These are phyloP conservation scores for Linanthus parryae DNA, from an alignment of 148 eudicot species.

Conservation along the genomic window DNA sequence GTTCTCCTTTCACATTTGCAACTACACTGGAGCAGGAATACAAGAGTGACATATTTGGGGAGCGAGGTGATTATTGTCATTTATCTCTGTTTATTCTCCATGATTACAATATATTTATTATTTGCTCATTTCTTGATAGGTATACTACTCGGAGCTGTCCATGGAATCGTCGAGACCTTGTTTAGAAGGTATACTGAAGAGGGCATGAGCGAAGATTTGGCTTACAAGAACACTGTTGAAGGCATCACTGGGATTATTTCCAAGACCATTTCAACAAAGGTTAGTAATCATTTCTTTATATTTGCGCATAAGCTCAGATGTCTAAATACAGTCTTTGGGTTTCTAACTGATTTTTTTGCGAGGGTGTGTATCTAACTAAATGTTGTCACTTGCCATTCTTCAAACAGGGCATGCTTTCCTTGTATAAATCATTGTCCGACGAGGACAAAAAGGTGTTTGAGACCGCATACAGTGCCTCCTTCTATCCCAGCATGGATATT, in stretches of 20 bases:
- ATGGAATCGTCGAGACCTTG: conserved; percentile 88
- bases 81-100: not conserved
- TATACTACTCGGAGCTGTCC: conserved; percentile 96
- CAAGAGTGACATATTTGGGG: conserved; percentile 98
- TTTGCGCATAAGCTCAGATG: too few species aligned
- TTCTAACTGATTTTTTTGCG: too few species aligned
- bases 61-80: conserved; percentile 54
- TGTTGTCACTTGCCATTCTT: not conserved
- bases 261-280: conserved; percentile 87
- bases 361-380: not conserved
- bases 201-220: conserved; percentile 87
- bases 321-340: too few species aligned
- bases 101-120: not conserved
- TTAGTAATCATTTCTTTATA: too few species aligned
- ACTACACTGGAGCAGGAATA: conserved; percentile 94
- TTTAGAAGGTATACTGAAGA: conserved; percentile 87
- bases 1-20: conserved; percentile 97
- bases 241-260: conserved; percentile 88
- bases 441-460: conserved; percentile 82
- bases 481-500: conserved; percentile 94
- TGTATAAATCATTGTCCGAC: conserved; percentile 73
- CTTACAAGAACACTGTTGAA: conserved; percentile 96
- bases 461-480: conserved; percentile 94
- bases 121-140: conserved; percentile 29
- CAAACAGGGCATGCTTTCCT: conserved; percentile 80